Evolutionary conservation across 1,139 yeast genomes (phyloP), one percentile per base, ranked within the genome.

Genomic region (Saccharomycopsis crataegensis): DNA sequence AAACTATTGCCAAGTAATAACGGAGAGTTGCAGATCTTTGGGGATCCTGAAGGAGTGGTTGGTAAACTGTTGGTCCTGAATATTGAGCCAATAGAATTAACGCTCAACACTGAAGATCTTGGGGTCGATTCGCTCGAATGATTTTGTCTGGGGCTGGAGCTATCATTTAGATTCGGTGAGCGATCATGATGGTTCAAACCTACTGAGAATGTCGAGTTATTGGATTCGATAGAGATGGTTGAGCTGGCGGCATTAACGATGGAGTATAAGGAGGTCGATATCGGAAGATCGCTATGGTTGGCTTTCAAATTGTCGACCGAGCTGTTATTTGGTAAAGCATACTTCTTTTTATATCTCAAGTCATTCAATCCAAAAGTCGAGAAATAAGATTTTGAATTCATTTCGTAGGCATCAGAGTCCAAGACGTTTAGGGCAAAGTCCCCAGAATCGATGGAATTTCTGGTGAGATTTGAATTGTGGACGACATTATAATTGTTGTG

Each of bases 301-400:
- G 14, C 41, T 12, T 12, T 14, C 7, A 51, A 16, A 22, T 40
- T 43, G 12, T 50, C 56, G 7, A 50, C 54, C 28, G 53, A 46
- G 42, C 37, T 51, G 16, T 54, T 49, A 22, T 46, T 50, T 8
- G 58, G 58, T 17, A 56, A 38, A 7, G 57, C 57, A 28, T 56
- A 56, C 41, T 56, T 54, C 50, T 56, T 56, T 38, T 53, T 56
- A 42, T 53, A 53, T 14, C 58, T 40, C 34, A 56, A 28, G 44
- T 56, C 58, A 37, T 42, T 43, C 14, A 49, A 32, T 8, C 54
- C 54, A 17, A 51, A 54, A n/a, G 51, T 45, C 9, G 50, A 37
- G 16, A 53, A 22, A 32, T 50, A 52, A 14, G 43, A 50, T 22
- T 52, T 52, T 8, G 46, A 40, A 36, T 43, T 22, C 38, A 52